Base-by-base conservation (phyloP, 306 rosid genomes). In the Betula pendula region DNA sequence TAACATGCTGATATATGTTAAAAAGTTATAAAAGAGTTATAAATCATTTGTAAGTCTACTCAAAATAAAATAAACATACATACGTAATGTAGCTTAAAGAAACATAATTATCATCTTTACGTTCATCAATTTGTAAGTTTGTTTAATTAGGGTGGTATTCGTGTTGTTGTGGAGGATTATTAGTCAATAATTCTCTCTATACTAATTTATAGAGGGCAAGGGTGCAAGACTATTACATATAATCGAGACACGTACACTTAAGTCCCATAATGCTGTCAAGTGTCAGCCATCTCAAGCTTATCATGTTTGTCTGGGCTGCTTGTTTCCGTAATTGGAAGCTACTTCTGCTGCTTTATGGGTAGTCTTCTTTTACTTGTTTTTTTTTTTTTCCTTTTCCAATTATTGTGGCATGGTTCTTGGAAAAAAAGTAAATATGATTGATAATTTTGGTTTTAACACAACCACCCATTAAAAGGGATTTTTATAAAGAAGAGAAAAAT, bases 311-410 rank as follows among this genome's bases (percentile, higher is more conserved):
- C 73, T 73, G 75, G 44, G 72, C 77, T 79, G 20, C 59, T 75
- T 75, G 80, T 79, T 81, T 83, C 84, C 87, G 80, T 58, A 76
- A 75, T 78, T 78, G 84, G 81, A 78, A 80, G 70, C 77, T 76
- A 84, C 68, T 72, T 59, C 79, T 75, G 59, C 7, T 72, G 45
- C 56, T 63, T 40, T 35, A 35, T 38, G 31, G 82, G 58, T 62
- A 71, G 51, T 22, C 16, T 47, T 43, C 56, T 79, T 67, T 73
- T 9, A 13, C 9, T 35, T 70, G 14, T 0, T 0, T 8, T 2
- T 8, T 8, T 0, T 50, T 5, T 51, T 5, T 10, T 31, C 16
- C 15, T 50, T 1, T 50, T 25, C 24, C 35, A 45, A 22, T 44
- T 70, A 45, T 38, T 38, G 42, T 38, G 7, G 42, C 42, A 38